These are phyloP conservation scores for Diaporthe nobilis DNA, from an alignment of 2,329 filamentous ascomycete species.

Conservation along the genomic window DNA sequence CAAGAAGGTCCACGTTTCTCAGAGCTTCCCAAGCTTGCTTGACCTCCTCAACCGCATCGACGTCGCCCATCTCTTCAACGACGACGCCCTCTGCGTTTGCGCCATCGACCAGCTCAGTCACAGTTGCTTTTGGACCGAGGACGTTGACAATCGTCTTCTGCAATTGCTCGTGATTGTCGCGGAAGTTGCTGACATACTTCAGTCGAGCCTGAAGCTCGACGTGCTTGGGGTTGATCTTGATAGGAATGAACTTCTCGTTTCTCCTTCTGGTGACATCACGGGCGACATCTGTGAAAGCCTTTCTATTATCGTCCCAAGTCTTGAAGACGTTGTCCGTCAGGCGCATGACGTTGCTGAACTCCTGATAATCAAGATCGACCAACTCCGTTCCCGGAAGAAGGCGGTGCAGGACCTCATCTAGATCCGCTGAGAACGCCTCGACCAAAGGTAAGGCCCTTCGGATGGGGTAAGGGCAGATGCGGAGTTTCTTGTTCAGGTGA, in stretches of 20 bases:
- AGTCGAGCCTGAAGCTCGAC: slow-evolving; percentile 90
- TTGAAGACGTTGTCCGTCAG: slow-evolving; percentile 88
- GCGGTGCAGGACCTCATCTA: slow-evolving; percentile 88
- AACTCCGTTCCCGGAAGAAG: slow-evolving; percentile 88
- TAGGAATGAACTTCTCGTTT: slow-evolving; percentile 98
- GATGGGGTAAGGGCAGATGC: slow-evolving; percentile 96
- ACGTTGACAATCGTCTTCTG: slow-evolving; percentile 97
- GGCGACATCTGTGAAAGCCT: slow-evolving; percentile 97
- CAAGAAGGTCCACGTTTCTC: slow-evolving; percentile 94
- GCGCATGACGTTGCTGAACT: slow-evolving; percentile 89
- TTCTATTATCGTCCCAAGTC: slow-evolving; percentile 95
- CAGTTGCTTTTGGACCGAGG: slow-evolving; percentile 81
- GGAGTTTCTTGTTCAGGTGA: slow-evolving; percentile 97
- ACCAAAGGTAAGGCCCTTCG: slow-evolving; percentile 92
- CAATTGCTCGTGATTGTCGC: slow-evolving; percentile 97
- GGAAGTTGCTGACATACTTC: slow-evolving; percentile 94
- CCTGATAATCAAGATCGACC: slow-evolving; percentile 91
- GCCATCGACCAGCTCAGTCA: slow-evolving; percentile 66
- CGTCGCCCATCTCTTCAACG: slow-evolving; percentile 95
- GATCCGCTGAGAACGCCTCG: slow-evolving; percentile 93
- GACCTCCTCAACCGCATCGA: slow-evolving; percentile 97
- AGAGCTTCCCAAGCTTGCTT: slow-evolving; percentile 93
- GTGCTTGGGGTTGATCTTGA: slow-evolving; percentile 93
- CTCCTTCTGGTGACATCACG: slow-evolving; percentile 93
- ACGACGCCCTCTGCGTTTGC: slow-evolving; percentile 74